phyloP scores from a whole-genome alignment of 768 basidiomycete genomes.

The Cyclocybe cylindracea region DNA sequence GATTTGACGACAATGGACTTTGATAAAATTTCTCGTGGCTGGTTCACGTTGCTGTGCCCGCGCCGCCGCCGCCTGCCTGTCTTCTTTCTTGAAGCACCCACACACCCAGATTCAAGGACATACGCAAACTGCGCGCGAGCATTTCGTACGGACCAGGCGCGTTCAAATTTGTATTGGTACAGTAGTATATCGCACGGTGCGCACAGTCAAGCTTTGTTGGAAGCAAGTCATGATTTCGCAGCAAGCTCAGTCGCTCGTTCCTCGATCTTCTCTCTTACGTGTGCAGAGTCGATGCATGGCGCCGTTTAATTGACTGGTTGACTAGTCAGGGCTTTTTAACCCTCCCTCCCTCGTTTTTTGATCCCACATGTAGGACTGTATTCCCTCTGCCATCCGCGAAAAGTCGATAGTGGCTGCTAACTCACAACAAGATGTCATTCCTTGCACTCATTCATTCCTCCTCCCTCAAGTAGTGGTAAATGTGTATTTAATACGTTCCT shows the following conservation, averaged over 20 bases:
- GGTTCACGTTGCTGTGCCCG: neutral
- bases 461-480: conserved; percentile 17
- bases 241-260: conserved; percentile 9
- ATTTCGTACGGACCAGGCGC: conserved; percentile 31
- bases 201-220: conserved; percentile 24
- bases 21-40: no score
- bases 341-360: neutral
- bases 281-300: neutral
- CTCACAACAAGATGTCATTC: conserved; percentile 20
- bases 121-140: conserved; percentile 12
- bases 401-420: conserved; percentile 4
- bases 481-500: conserved; percentile 26
- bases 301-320: conserved; percentile 14
- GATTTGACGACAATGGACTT: no score
- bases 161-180: conserved; percentile 54
- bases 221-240: conserved; percentile 6
- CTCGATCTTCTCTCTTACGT: conserved; percentile 10
- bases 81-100: neutral
- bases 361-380: conserved; percentile 18
- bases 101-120: neutral
- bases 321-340: conserved; percentile 9
- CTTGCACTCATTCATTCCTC: conserved; percentile 22
- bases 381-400: conserved; percentile 7
- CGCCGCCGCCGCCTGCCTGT: neutral
- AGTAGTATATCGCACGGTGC: conserved; percentile 40